Evolutionary conservation across 768 basidiomycete species (phyloP).

Genomic region (Hericium rajendrae): DNA sequence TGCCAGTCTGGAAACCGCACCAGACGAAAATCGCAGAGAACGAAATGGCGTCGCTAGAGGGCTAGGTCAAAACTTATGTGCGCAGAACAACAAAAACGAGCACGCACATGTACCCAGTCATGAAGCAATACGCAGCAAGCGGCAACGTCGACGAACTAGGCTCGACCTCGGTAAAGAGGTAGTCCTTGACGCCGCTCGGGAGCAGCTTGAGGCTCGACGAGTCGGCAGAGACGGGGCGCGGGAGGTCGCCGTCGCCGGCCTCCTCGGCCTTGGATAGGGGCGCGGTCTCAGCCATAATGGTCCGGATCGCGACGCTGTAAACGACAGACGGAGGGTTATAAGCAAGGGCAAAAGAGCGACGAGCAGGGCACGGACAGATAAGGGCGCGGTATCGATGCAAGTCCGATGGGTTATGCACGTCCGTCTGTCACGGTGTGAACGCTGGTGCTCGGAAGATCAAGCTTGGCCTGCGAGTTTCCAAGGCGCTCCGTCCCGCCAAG

Average conservation of each 20-base stretch:
- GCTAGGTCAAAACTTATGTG: neutral
- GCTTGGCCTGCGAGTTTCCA: no score
- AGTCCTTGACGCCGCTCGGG: slow-evolving; percentile 20
- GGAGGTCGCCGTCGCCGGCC: slow-evolving; percentile 4
- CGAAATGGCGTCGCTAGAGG: slow-evolving; percentile 51
- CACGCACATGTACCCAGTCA: slow-evolving; percentile 71
- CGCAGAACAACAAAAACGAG: neutral
- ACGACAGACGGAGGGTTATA: no score
- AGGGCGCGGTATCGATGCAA: no score
- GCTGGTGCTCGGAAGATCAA: no score
- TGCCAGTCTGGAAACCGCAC: slow-evolving; percentile 82
- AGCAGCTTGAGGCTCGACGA: neutral
- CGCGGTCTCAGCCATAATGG: neutral
- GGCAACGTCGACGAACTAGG: slow-evolving; percentile 40
- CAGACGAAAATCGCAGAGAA: slow-evolving; percentile 78
- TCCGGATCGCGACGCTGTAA: no score
- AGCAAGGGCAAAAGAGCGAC: no score
- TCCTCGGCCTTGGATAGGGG: neutral
- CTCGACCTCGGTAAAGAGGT: slow-evolving; percentile 37
- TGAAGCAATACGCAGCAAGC: slow-evolving; percentile 60
- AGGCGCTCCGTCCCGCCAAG: no score
- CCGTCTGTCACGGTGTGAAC: no score
- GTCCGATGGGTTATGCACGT: no score
- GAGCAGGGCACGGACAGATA: no score
- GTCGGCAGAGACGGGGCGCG: neutral